A percentile compares a stretch with the other conserved stretches of the same genome.
phyloP scores from a whole-genome alignment of 805 yeast species.

The Brettanomyces nanus region DNA sequence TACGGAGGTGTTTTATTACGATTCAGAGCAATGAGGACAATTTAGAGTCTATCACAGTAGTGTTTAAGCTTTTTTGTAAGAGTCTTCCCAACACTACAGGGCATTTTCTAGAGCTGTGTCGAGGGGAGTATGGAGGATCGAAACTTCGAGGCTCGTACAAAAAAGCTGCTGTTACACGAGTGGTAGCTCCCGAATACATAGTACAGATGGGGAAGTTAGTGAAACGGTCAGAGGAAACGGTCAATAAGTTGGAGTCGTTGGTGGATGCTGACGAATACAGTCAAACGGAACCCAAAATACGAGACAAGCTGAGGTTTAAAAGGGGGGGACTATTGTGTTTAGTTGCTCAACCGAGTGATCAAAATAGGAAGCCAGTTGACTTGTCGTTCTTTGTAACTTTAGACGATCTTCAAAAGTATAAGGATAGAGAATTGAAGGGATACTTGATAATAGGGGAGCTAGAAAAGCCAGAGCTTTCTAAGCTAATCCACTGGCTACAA shows the following conservation, averaged over 20 bases:
- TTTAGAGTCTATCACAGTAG: conserved; percentile 1
- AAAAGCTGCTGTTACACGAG: conserved; percentile 13
- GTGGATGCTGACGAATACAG: conserved; percentile 9
- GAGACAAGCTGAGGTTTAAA: conserved; percentile 1
- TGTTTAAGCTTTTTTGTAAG: conserved; percentile 3
- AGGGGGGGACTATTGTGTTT: conserved; percentile 15
- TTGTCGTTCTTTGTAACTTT: conserved; percentile 20
- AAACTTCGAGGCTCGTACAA: conserved; percentile 8
- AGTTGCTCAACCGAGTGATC: conserved; percentile 3
- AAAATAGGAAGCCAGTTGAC: too few species aligned
- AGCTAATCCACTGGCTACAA: conserved; percentile 2
- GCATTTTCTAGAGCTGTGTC: conserved; percentile 1
- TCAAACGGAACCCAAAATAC: conserved; percentile 1
- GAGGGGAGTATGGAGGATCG: neutral
- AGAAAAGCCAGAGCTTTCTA: conserved; percentile 8
- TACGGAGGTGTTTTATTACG: conserved; percentile 3
- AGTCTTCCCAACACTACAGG: conserved; percentile 3
- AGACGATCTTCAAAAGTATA: conserved; percentile 9
- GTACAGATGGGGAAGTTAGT: conserved; percentile 16
- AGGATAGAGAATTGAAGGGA: conserved; percentile 5
- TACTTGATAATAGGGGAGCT: conserved; percentile 21
- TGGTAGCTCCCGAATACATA: conserved; percentile 22
- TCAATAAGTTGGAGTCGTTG: neutral
- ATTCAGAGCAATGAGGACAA: neutral
- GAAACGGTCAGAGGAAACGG: conserved; percentile 6